Conservation (phyloP, 371 early-diverging fungal genomes). For the Mortierella sp. region DNA sequence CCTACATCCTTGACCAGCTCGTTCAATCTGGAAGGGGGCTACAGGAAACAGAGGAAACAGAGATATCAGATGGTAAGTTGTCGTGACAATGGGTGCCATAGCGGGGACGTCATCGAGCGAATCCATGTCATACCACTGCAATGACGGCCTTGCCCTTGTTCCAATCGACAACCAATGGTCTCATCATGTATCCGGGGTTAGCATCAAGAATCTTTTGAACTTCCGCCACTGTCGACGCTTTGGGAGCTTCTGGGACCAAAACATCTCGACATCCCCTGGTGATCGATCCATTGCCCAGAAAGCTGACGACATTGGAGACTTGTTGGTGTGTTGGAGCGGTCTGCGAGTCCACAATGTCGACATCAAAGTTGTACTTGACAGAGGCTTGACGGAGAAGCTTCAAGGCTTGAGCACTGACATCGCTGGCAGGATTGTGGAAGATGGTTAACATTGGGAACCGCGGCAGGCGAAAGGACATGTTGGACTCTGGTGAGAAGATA, state of each 20-base stretch:
- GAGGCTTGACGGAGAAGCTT: slow-evolving; percentile 51
- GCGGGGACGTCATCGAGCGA: neutral
- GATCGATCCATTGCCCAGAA: slow-evolving; percentile 29
- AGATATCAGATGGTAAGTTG: neutral
- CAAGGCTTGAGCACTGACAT: slow-evolving; percentile 49
- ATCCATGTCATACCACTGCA: slow-evolving; percentile 22
- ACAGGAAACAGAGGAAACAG: neutral
- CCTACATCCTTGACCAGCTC: slow-evolving; percentile 51
- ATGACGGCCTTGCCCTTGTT: slow-evolving; percentile 50
- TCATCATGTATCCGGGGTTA: slow-evolving; percentile 33
- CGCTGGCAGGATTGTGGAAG: slow-evolving; percentile 55
- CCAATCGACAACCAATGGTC: slow-evolving; percentile 45
- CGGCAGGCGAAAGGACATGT: slow-evolving; percentile 62
- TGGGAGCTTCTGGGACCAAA: slow-evolving; percentile 25
- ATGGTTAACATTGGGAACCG: slow-evolving; percentile 58
- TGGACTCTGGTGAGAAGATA: neutral
- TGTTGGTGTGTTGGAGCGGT: slow-evolving; percentile 44
- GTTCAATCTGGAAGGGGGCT: slow-evolving; percentile 36
- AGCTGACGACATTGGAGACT: slow-evolving; percentile 41
- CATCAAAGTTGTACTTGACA: slow-evolving; percentile 37
- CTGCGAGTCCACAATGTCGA: slow-evolving; percentile 53
- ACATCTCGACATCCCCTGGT: slow-evolving; percentile 23
- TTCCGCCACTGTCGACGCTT: slow-evolving; percentile 36
- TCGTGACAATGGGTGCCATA: neutral
- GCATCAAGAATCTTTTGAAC: slow-evolving; percentile 47